Conservation (phyloP, 371 early-diverging fungal species). For the Mortierella sp. region DNA sequence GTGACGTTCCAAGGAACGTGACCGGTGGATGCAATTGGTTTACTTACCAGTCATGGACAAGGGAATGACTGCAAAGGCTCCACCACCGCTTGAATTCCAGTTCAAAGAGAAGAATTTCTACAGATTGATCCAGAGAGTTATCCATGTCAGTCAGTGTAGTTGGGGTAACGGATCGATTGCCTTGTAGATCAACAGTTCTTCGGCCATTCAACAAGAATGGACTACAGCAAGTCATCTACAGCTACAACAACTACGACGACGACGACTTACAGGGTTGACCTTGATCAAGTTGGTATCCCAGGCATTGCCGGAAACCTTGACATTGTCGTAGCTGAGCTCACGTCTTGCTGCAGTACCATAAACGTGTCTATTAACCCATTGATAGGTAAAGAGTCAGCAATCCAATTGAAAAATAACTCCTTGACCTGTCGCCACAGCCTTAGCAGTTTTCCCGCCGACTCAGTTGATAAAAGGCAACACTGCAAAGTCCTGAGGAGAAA, state of each 20-base stretch:
- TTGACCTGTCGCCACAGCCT: neutral
- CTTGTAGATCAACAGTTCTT: neutral
- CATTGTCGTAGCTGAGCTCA: conserved; percentile 94
- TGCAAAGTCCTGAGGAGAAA: neutral
- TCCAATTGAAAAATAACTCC: neutral
- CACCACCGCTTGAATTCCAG: conserved; percentile 97
- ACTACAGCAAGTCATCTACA: no score
- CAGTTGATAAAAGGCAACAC: neutral
- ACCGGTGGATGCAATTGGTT: neutral
- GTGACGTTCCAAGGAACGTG: conserved; percentile 16
- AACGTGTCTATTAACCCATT: conserved; percentile 78
- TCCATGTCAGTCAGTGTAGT: neutral
- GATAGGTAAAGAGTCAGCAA: neutral
- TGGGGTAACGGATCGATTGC: neutral
- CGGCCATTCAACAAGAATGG: neutral
- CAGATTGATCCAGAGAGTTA: neutral
- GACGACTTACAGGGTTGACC: conserved; percentile 86
- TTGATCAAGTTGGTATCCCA: conserved; percentile 98
- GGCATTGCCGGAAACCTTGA: conserved; percentile 90
- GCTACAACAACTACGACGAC: conserved; percentile 1
- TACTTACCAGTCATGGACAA: conserved; percentile 79
- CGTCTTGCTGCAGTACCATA: conserved; percentile 93
- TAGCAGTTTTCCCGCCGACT: neutral
- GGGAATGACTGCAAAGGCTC: conserved; percentile 96
- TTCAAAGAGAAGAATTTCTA: conserved; percentile 92